These are phyloP conservation scores for Thymus quinquecostatus DNA, from an alignment of 257 asterid genomes.

Conservation along the genomic window DNA sequence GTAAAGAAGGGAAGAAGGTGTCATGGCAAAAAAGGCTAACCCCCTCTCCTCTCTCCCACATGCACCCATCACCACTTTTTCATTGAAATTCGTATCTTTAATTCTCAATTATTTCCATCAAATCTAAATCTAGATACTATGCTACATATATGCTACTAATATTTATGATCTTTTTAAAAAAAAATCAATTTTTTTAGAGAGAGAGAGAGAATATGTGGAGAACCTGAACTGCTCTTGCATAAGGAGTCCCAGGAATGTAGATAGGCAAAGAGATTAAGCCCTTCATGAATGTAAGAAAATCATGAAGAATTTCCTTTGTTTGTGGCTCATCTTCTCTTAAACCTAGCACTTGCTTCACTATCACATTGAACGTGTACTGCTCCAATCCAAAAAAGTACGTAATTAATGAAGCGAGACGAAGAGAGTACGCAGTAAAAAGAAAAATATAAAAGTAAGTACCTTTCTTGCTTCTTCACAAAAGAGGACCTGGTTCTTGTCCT, in stretches of 20 bases:
- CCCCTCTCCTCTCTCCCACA: slow-evolving; percentile 34
- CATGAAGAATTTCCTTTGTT: slow-evolving; percentile 58
- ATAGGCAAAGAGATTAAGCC: slow-evolving; percentile 69
- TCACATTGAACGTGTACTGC: slow-evolving; percentile 81
- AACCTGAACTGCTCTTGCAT: slow-evolving; percentile 84
- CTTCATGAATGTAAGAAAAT: slow-evolving; percentile 66
- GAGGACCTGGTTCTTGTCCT: slow-evolving; percentile 46
- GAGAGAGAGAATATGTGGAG: slow-evolving; percentile 23
- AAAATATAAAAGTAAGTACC: slow-evolving; percentile 35
- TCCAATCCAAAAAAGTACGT: too few relatives aligned
- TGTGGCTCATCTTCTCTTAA: slow-evolving; percentile 63
- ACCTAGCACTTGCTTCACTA: slow-evolving; percentile 81
- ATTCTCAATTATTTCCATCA: background rate
- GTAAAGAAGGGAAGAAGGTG: slow-evolving; percentile 48
- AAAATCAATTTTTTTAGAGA: too few relatives aligned
- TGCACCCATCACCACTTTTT: slow-evolving; percentile 28
- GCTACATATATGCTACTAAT: background rate
- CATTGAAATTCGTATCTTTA: too few relatives aligned
- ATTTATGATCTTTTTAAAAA: too few relatives aligned
- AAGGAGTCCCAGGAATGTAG: slow-evolving; percentile 77
- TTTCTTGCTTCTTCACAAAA: slow-evolving; percentile 75
- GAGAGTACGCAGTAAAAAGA: too few relatives aligned
- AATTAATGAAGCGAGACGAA: too few relatives aligned
- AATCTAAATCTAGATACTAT: slow-evolving; percentile 15
- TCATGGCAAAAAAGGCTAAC: slow-evolving; percentile 28